phyloP scores from a whole-genome alignment of 2,329 filamentous ascomycete genomes.

The Colletotrichum cuscutae region DNA sequence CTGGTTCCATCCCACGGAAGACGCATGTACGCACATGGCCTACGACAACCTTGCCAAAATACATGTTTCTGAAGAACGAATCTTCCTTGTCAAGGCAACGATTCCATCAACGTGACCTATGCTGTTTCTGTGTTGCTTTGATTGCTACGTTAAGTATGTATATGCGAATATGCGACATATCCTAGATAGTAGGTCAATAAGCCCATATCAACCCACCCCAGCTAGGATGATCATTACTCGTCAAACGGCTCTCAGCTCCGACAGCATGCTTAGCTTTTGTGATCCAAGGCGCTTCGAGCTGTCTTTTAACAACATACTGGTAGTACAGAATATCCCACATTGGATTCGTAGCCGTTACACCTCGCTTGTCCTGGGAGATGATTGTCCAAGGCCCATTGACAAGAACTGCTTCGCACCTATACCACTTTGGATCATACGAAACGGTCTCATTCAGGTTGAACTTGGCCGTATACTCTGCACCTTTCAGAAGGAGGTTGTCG shows the following conservation, averaged over 20 bases:
- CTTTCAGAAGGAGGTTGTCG: slow-evolving; percentile 47
- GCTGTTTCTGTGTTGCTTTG: too few relatives aligned
- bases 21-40: too few relatives aligned
- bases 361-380: slow-evolving; percentile 42
- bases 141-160: too few relatives aligned
- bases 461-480: slow-evolving; percentile 49
- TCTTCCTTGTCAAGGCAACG: too few relatives aligned
- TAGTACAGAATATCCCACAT: slow-evolving; percentile 44
- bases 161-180: too few relatives aligned
- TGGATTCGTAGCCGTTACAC: slow-evolving; percentile 31
- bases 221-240: neutral
- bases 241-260: neutral
- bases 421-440: slow-evolving; percentile 47
- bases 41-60: too few relatives aligned
- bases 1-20: too few relatives aligned
- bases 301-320: slow-evolving; percentile 44
- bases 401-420: slow-evolving; percentile 51
- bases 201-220: slow-evolving; percentile 24
- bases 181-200: neutral
- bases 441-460: slow-evolving; percentile 50
- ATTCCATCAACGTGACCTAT: too few relatives aligned
- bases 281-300: slow-evolving; percentile 32
- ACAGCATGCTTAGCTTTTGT: slow-evolving; percentile 16
- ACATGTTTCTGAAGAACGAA: too few relatives aligned
- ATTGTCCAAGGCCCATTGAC: slow-evolving; percentile 50